Conservation (phyloP, 306 rosid species). For the Macrotyloma uniflorum region DNA sequence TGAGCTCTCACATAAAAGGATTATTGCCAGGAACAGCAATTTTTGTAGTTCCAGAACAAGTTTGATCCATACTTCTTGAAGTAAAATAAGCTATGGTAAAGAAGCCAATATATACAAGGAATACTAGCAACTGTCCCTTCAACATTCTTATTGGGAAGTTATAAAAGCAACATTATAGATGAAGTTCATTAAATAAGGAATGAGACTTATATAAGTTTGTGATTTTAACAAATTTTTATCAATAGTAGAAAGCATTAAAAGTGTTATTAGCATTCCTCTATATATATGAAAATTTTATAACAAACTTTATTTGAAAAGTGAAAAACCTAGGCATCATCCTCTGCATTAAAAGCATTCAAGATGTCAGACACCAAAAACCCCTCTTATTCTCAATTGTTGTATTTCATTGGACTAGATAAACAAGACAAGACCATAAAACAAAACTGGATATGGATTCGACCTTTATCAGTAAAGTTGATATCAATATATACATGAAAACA, state of each 20-base stretch:
- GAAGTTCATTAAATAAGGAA: not conserved
- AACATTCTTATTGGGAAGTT: not conserved
- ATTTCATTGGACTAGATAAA: constrained; percentile 9
- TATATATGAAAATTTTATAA: not conserved
- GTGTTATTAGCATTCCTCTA: not conserved
- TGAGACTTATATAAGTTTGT: not conserved
- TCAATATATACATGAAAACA: constrained; percentile 53
- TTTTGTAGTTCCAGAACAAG: not conserved
- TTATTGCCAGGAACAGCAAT: not conserved
- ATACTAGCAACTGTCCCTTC: not conserved
- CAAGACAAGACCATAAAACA: constrained; percentile 20
- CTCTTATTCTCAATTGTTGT: not conserved
- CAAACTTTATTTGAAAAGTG: not conserved
- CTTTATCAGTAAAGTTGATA: constrained; percentile 10
- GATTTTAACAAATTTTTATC: not conserved
- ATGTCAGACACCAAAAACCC: not conserved
- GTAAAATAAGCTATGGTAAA: not conserved
- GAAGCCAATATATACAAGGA: not conserved
- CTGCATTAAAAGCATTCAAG: not conserved
- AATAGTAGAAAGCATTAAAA: not conserved
- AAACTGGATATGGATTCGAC: constrained; percentile 31
- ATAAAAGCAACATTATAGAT: not conserved
- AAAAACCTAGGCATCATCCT: not conserved
- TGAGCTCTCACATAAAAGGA: not conserved
- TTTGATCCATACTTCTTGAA: not conserved